phyloP scores from a whole-genome alignment of 2,329 filamentous ascomycete genomes.

The Clonostachys solani region DNA sequence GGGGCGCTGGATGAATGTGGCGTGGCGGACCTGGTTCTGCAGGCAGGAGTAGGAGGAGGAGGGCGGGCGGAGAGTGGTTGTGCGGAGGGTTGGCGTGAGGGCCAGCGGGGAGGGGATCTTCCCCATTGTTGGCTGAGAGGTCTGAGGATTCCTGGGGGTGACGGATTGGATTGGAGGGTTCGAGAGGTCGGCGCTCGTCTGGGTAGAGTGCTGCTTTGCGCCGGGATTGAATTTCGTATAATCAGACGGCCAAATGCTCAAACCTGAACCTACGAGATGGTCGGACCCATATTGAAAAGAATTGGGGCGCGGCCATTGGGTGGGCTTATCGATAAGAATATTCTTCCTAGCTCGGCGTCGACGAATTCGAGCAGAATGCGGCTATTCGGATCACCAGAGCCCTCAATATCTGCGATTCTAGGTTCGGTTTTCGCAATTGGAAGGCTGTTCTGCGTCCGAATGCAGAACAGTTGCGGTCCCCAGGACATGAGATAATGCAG shows the following conservation, averaged over 20 bases:
- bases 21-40: conserved; percentile 64
- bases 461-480: no score
- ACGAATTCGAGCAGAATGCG: background rate
- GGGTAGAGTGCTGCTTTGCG: no score
- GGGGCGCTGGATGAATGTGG: conserved; percentile 82
- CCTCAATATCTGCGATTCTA: background rate
- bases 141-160: background rate
- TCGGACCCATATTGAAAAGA: background rate
- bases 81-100: conserved; percentile 22
- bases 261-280: no score
- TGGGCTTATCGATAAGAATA: conserved; percentile 3
- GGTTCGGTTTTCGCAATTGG: no score
- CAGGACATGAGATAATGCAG: conserved; percentile 1
- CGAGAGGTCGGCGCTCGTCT: no score
- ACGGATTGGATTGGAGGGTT: background rate
- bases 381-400: background rate
- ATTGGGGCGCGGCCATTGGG: background rate
- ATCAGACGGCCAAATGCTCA: no score
- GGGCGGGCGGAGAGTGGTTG: conserved; percentile 16
- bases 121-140: conserved; percentile 14
- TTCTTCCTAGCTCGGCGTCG: background rate
- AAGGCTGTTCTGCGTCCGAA: no score
- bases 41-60: conserved; percentile 8
- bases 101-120: conserved; percentile 2
- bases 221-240: no score